Base-by-base conservation (phyloP, 805 yeast genomes). In the Candida sonorensis region DNA sequence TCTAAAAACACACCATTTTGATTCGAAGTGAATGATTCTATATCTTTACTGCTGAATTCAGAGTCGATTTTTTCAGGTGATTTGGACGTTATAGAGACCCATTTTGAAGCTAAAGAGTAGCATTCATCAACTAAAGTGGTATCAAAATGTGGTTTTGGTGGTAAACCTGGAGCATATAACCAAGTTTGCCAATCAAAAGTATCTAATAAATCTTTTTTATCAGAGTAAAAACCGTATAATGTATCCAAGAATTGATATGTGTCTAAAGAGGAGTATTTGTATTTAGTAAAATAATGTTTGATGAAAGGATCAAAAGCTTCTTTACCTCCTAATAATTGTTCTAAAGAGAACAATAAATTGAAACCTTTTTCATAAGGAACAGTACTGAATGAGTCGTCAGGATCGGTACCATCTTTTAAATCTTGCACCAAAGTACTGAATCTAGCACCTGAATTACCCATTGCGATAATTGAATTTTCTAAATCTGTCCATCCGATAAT, bases 361-460 rank as follows among this genome's bases (percentile, higher is more conserved):
- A 79, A 81, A 7, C 96, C 96, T 57, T 86, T 86, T 55, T 87
- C 96, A 57, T 87, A 87, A 3, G 95, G 95, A 28, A 87, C 94
- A 2, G 82, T 66, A 21, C 86, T 77, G 57, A 85, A 87, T 1
- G 94, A 80, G 47, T 86, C 95, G 57, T 87, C 96, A 5, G 96
- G 95, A 52, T 85, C 94, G 26, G 71, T 62, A 28, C 74, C 68
- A 48, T 72, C 77, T 48, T 79, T 69, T 47, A 86, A 67, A 53
- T 82, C 68, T 48, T 82, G 88, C 15, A 84, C 77, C 45, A 87
- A 68, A 29, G 72, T 67, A 20, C 81, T 64, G 61, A 71, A 79
- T 52, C 75, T 60, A 21, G 46, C 46, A 10, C 71, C 69, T 11
- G 60, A 46, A 11, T 65, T 65, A 19, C 81, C 79, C 75, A 83